Base-by-base conservation (phyloP, 1,284 basidiomycete species). In the Filobasidium uniguttulatum region DNA sequence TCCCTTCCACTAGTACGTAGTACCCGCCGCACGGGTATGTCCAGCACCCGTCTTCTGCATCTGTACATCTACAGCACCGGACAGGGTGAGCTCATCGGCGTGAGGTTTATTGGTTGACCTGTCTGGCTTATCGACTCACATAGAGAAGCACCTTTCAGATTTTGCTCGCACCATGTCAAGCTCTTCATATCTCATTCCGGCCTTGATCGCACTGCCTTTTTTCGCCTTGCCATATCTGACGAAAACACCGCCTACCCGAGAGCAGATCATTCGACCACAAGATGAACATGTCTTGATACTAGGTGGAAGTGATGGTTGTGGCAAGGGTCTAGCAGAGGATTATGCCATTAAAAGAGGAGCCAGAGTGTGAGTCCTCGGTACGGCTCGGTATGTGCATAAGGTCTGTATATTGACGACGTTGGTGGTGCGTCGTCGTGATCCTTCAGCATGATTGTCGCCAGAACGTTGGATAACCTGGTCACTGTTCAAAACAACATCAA, bases 241-340 rank as follows among this genome's bases (percentile, higher is more conserved):
- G 2, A 35, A 43, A 20, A 29, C 36, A 3, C 44, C 49, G 19
- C 62, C 62, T 0, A 57, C 55, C 3, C 57, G 71, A 15, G 65
- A 63, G 34, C 56, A 55, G 26, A 46, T 64, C 46, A 57, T 77
- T 48, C 58, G 62, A 10, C 68, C 67, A 3, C 49, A 48, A 6
- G 53, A 72, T 7, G 86, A 90, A 61, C 78, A 83, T 1, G 82
- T 90, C 5, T 65, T 89, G 10, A 73, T 91, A 51, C 70, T 91
- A 25, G 87, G 88, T 15, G 85, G 82, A 1, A 82, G 83, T 6
- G 81, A 80, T 37, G 87, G 89, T 0, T 80, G 91, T n/a, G 89
- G 89, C 2, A 75, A 77, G 47, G 73, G 75, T 2, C 73, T 90
- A 19, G 85, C 86, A 1, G 70, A 75, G 14, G 72, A 77, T 52